Percentiles rank a stretch among this genome's conserved stretches.
Conservation (phyloP, 495 filamentous ascomycete genomes). For the Amniculicola lignicola region DNA sequence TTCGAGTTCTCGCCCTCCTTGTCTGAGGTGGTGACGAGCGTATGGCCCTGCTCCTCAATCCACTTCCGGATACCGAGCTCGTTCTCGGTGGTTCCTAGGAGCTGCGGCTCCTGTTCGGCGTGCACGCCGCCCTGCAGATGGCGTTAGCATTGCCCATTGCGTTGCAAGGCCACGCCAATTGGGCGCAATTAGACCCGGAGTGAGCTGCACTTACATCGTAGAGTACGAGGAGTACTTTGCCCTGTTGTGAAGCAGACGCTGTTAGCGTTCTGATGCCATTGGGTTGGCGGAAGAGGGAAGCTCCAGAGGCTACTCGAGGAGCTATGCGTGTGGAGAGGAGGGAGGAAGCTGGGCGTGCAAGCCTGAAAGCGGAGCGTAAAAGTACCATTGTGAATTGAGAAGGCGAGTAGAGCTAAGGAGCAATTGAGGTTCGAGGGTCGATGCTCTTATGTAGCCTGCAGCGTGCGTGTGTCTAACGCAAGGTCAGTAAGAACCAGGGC, state of each 20-base stretch:
- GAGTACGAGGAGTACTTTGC: constrained; percentile 70
- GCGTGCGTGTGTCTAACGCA: constrained; percentile 14
- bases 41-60: constrained; percentile 94
- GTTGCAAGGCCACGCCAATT: background rate
- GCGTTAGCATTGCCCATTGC: background rate
- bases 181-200: constrained; percentile 1
- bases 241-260: constrained; percentile 57
- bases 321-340: constrained; percentile 48
- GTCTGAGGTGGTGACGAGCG: constrained; percentile 92
- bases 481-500: constrained; percentile 2
- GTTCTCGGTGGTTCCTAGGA: constrained; percentile 95
- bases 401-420: constrained; percentile 4
- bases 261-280: constrained; percentile 53
- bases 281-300: constrained; percentile 37
- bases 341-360: constrained; percentile 58
- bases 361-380: constrained; percentile 57
- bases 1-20: constrained; percentile 92
- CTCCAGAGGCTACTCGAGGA: constrained; percentile 39
- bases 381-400: constrained; percentile 63
- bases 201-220: constrained; percentile 68
- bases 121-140: constrained; percentile 60
- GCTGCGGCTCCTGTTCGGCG: constrained; percentile 71
- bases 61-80: constrained; percentile 95
- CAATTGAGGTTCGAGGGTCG: background rate
- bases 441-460: background rate